A percentile compares a stretch with the other conserved stretches of the same genome.
Evolutionary conservation across 495 filamentous ascomycete species (phyloP).

Genomic region (Acidiella bohemica): DNA sequence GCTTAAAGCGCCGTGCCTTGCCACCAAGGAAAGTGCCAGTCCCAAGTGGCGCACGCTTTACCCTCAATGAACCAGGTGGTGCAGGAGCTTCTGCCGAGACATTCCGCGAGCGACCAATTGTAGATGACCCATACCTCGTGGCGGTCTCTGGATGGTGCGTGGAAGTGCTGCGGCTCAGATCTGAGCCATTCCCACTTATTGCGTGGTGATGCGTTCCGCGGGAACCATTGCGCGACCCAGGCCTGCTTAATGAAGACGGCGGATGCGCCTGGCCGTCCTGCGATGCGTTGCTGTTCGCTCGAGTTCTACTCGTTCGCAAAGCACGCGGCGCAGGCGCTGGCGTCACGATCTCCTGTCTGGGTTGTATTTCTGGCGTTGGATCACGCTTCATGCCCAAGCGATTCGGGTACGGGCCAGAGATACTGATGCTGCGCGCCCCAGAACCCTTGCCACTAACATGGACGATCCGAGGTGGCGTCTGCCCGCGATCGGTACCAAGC

Average conservation of each 20-base stretch:
- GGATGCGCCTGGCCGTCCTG: conserved; percentile 10
- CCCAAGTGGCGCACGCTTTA: conserved; percentile 17
- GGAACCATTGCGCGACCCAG: conserved; percentile 13
- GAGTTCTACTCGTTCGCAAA: conserved; percentile 11
- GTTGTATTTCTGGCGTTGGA: conserved; percentile 8
- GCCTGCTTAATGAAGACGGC: conserved; percentile 9
- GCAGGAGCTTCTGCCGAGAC: conserved; percentile 11
- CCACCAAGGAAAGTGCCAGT: conserved; percentile 19
- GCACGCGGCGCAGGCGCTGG: conserved; percentile 18
- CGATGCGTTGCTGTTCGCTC: conserved; percentile 16
- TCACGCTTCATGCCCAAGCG: conserved; percentile 8
- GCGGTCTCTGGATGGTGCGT: conserved; percentile 13
- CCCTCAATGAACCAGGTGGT: conserved; percentile 16
- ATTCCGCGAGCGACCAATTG: conserved; percentile 12
- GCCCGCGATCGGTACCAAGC: conserved; percentile 4
- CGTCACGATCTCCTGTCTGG: conserved; percentile 15
- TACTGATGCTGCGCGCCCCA: conserved; percentile 12
- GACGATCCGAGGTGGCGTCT: conserved; percentile 18
- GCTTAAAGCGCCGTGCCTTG: conserved; percentile 19
- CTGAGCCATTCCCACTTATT: not conserved
- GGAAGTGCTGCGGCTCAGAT: conserved; percentile 8
- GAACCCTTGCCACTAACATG: conserved; percentile 11
- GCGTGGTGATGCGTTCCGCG: no score
- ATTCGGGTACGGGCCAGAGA: conserved; percentile 16
- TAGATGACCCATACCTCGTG: conserved; percentile 7